Percentiles rank a stretch among this genome's conserved stretches.
These are phyloP conservation scores for Thalassiosira livingstoniorum DNA, from an alignment of 352 stramenopile genomes.

Conservation along the genomic window DNA sequence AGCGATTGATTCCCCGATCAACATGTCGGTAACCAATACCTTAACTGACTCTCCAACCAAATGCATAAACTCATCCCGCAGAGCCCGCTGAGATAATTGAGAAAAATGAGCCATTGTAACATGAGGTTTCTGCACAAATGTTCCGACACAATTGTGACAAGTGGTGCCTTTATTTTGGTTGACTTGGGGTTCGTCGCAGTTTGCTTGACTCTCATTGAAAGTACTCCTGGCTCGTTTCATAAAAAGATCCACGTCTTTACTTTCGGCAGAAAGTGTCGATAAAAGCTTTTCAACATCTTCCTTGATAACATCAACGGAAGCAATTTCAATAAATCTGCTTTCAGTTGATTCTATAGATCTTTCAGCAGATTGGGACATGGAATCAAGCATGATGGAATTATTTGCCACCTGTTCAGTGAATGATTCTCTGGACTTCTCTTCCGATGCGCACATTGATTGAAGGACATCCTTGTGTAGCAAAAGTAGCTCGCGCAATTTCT, in stretches of 20 bases:
- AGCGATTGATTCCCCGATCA: conserved; percentile 63
- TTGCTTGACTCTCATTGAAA: neutral
- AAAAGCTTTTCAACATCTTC: conserved; percentile 27
- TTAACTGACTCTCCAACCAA: conserved; percentile 49
- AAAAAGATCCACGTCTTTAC: neutral
- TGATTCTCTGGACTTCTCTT: conserved; percentile 41
- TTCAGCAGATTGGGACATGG: neutral
- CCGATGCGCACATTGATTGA: conserved; percentile 45
- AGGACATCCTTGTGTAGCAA: conserved; percentile 45
- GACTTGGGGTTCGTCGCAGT: neutral
- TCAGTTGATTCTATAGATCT: neutral
- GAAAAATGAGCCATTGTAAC: conserved; percentile 75
- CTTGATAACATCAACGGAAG: conserved; percentile 65
- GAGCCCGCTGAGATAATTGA: conserved; percentile 51
- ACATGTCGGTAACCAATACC: conserved; percentile 63
- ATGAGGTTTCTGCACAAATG: conserved; percentile 60
- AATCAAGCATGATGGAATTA: neutral
- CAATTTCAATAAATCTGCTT: conserved; percentile 35
- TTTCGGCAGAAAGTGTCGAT: neutral
- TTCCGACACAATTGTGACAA: conserved; percentile 42
- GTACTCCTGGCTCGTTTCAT: conserved; percentile 4
- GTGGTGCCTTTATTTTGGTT: conserved; percentile 32
- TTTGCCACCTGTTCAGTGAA: conserved; percentile 56
- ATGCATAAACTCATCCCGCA: conserved; percentile 59
- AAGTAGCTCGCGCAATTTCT: conserved; percentile 57